phyloP scores from a whole-genome alignment of 2,329 filamentous ascomycete genomes.

The Hymenoscyphus scutula region DNA sequence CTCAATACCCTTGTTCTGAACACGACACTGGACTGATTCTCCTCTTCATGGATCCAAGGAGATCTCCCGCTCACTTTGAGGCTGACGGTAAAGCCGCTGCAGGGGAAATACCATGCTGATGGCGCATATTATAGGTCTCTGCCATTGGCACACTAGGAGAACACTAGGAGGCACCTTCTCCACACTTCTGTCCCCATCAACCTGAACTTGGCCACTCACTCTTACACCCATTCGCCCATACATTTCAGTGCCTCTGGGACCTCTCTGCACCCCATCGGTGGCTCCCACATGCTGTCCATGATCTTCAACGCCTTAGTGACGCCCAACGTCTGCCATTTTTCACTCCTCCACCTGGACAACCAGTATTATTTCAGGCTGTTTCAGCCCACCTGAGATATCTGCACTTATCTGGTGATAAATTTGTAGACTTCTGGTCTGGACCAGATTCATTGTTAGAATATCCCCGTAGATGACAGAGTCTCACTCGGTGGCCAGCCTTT shows the following conservation, averaged over 20 bases:
- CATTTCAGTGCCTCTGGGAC: background rate
- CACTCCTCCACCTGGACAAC: background rate
- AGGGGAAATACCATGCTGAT: conserved; percentile 1
- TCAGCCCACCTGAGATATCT: background rate
- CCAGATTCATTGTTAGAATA: background rate
- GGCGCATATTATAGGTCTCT: conserved; percentile 3
- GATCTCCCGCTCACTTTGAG: conserved; percentile 1
- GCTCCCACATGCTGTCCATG: background rate
- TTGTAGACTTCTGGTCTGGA: background rate
- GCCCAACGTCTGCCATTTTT: conserved; percentile 3
- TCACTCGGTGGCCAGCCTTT: background rate
- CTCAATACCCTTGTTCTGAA: background rate
- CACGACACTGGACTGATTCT: background rate
- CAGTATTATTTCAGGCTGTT: background rate
- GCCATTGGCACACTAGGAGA: background rate
- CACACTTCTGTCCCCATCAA: conserved; percentile 2
- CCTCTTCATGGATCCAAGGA: background rate
- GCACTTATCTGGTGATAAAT: background rate
- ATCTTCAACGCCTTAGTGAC: conserved; percentile 2
- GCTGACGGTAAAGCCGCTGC: conserved; percentile 5
- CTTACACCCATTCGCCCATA: background rate
- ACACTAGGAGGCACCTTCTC: background rate
- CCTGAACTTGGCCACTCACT: conserved; percentile 1
- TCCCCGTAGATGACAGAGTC: background rate
- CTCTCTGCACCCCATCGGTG: conserved; percentile 1